Percentiles rank a stretch among this genome's conserved stretches.
These are phyloP conservation scores for Stephanodiscus triporus DNA, from an alignment of 108 stramenopile genomes.

Conservation along the genomic window DNA sequence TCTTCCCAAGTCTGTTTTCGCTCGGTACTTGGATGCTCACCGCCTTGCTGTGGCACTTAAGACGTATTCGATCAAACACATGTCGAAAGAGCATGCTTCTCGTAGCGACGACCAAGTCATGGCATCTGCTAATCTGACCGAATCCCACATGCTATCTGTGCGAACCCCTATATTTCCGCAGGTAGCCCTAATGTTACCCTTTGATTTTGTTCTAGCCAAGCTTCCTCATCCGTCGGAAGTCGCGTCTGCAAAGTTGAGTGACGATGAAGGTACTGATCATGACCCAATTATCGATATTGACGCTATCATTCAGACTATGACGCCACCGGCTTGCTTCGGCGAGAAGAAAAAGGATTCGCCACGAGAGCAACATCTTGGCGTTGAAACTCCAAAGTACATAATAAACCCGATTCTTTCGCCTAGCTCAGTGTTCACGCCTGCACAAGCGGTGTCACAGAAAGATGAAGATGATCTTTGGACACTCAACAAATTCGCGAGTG, in stretches of 20 bases:
- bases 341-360: conserved; percentile 3
- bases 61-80: conserved; percentile 63
- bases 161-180: conserved; percentile 68
- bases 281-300: conserved; percentile 73
- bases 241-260: conserved; percentile 20
- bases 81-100: conserved; percentile 35
- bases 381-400: conserved; percentile 14
- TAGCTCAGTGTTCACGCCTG: conserved; percentile 28
- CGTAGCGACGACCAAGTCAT: conserved; percentile 41
- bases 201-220: conserved; percentile 68
- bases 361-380: not conserved
- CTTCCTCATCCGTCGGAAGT: conserved; percentile 54
- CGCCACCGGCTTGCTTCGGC: conserved; percentile 78
- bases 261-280: conserved; percentile 28
- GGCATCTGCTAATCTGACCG: conserved; percentile 75
- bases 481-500: conserved; percentile 39
- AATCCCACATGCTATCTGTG: conserved; percentile 74
- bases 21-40: conserved; percentile 78
- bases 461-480: conserved; percentile 43
- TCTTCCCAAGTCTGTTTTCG: conserved; percentile 74
- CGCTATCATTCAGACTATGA: conserved; percentile 67
- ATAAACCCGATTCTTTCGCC: conserved; percentile 30
- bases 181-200: conserved; percentile 75
- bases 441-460: not conserved
- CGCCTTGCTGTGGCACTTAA: conserved; percentile 81